Percentiles rank a stretch among this genome's conserved stretches.
phyloP scores from a whole-genome alignment of 495 filamentous ascomycete genomes.

The Lepidopterella palustris region DNA sequence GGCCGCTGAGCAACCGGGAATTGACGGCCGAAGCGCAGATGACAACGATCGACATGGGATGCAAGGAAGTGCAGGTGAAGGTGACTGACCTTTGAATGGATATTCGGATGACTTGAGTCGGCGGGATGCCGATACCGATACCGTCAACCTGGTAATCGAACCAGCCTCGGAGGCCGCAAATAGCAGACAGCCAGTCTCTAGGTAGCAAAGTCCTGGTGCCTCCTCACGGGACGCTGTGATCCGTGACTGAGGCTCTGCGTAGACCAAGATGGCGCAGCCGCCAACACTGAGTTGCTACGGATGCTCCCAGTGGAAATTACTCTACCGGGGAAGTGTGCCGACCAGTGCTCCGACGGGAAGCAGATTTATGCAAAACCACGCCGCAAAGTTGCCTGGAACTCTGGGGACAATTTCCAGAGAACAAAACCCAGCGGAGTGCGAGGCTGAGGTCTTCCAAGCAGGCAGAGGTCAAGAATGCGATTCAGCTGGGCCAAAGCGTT shows the following conservation, averaged over 20 bases:
- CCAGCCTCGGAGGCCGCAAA: neutral
- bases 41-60: constrained; percentile 16
- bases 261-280: constrained; percentile 1
- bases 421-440: neutral
- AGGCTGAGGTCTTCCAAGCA: neutral
- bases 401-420: neutral
- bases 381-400: neutral
- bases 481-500: constrained; percentile 20
- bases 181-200: neutral
- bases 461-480: constrained; percentile 14
- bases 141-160: constrained; percentile 26
- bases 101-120: constrained; percentile 25
- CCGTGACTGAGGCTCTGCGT: neutral
- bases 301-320: neutral
- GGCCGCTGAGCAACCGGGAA: no score
- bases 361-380: neutral
- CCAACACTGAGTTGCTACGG: neutral
- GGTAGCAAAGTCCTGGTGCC: no score
- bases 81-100: constrained; percentile 17
- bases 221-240: constrained; percentile 2
- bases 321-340: neutral
- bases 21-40: no score
- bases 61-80: constrained; percentile 23
- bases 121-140: constrained; percentile 16
- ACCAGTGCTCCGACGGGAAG: neutral